Base-by-base conservation (phyloP, 2,329 filamentous ascomycete species). In the Tolypocladium tropicale region DNA sequence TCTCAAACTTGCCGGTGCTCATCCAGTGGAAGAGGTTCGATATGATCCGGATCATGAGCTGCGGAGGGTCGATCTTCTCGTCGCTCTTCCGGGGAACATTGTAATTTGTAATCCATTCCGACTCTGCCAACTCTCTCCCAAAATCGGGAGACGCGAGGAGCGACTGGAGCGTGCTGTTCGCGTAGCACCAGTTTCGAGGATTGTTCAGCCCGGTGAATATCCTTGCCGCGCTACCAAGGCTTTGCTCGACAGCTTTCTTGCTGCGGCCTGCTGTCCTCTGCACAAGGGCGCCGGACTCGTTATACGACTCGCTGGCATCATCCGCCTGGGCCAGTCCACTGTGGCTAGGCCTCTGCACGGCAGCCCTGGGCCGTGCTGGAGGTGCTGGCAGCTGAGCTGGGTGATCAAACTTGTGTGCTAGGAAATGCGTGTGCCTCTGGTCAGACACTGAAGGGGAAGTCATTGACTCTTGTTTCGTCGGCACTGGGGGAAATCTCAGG, bases 141-240 rank as follows among this genome's bases (percentile, higher is more conserved):
- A 96, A 79, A 72, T 83, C 72, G 66, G 82, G 67, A 1, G 91
- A 93, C 2, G 85, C 86, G 57, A 89, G 88, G 21, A 96, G 74
- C 58, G 88, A 88, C 70, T 97, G 93, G 30, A 97, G 76, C 0
- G 86, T 86, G n/a, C 90, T 86, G 70, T 96, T 96, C 77, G 94
- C 91, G 67, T 96, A 96, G 68, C 93, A 96, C 61, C 88, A 92
- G 51, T 88, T 86, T 1, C 84, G 83, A 43, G 90, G 89, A 63
- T 96, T 96, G 57, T 84, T 75, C 14, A 96, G 78, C 0, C 93
- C 92, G 12, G 89, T 74, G 41, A 68, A 67, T 41, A 62, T 58
- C 39, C 59, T 68, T 32, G 58, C 51, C 32, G 49, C 59, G 46
- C 68, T 64, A 6, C 61, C 60, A 7, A 63, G 83, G 75, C 69